phyloP scores from a whole-genome alignment of 768 basidiomycete species.

The Coprinopsis sp. region DNA sequence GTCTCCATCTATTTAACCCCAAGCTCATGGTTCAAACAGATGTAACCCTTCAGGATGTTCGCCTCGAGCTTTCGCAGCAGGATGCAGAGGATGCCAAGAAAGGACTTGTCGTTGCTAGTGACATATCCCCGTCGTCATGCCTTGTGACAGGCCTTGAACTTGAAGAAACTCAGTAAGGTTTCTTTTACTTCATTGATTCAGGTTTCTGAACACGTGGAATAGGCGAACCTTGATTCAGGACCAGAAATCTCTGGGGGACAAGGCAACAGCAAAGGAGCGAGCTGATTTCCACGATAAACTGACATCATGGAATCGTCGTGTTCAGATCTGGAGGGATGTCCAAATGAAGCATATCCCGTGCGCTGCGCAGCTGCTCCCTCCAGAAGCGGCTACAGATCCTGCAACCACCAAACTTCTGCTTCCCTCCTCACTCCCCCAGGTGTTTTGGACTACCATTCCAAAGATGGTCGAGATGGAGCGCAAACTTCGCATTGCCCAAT shows the following conservation, averaged over 20 bases:
- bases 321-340: no score
- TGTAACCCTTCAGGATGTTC: constrained; percentile 12
- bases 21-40: not conserved
- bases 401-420: no score
- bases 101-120: constrained; percentile 5
- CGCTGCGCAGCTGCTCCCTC: no score
- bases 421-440: no score
- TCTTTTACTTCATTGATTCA: not conserved
- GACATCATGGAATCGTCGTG: no score
- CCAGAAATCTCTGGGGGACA: not conserved
- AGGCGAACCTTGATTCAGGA: not conserved
- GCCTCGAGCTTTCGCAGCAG: constrained; percentile 4
- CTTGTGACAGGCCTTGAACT: constrained; percentile 15
- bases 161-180: constrained; percentile 18
- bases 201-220: not conserved
- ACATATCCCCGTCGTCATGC: not conserved
- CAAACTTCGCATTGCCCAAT: constrained; percentile 14
- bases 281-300: constrained; percentile 4
- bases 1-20: not conserved
- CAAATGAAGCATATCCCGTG: no score
- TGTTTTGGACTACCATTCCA: no score
- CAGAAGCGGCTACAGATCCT: no score
- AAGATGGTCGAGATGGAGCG: constrained; percentile 12
- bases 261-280: not conserved
- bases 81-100: constrained; percentile 9